These are phyloP conservation scores for Begonia loranthoides DNA, from an alignment of 306 rosid species.

Conservation along the genomic window DNA sequence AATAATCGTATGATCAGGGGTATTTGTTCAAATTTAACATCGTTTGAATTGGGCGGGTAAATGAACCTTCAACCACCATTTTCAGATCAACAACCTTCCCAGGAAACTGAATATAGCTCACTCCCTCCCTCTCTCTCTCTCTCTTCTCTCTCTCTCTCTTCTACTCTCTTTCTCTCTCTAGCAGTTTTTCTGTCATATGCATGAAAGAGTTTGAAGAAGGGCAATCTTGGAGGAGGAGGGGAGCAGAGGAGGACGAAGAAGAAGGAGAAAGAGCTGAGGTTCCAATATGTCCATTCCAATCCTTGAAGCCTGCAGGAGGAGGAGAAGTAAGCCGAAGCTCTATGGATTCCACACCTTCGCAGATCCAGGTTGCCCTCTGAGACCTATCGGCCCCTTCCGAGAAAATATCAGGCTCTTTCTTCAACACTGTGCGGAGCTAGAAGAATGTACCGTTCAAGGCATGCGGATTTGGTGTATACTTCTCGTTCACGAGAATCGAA, in stretches of 20 bases:
- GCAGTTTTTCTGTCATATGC: not conserved
- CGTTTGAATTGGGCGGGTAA: no score
- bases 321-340: conserved; percentile 49
- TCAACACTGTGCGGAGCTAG: conserved; percentile 46
- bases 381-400: conserved; percentile 39
- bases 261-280: conserved; percentile 5
- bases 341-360: conserved; percentile 46
- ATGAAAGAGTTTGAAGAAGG: conserved; percentile 11
- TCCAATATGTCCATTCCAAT: conserved; percentile 40
- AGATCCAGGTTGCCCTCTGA: conserved; percentile 39
- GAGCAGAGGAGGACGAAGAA: conserved; percentile 10
- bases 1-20: no score
- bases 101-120: no score
- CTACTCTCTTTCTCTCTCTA: not conserved
- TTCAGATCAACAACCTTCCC: no score
- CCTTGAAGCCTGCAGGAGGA: conserved; percentile 48
- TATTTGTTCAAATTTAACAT: no score
- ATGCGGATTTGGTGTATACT: conserved; percentile 65
- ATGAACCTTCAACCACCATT: no score
- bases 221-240: conserved; percentile 6
- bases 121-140: no score
- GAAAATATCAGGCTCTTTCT: conserved; percentile 57
- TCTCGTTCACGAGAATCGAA: conserved; percentile 45
- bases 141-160: not conserved
- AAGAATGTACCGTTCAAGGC: conserved; percentile 36